Base-by-base conservation (phyloP, 108 stramenopile genomes). In the Cylindrotheca fusiformis region DNA sequence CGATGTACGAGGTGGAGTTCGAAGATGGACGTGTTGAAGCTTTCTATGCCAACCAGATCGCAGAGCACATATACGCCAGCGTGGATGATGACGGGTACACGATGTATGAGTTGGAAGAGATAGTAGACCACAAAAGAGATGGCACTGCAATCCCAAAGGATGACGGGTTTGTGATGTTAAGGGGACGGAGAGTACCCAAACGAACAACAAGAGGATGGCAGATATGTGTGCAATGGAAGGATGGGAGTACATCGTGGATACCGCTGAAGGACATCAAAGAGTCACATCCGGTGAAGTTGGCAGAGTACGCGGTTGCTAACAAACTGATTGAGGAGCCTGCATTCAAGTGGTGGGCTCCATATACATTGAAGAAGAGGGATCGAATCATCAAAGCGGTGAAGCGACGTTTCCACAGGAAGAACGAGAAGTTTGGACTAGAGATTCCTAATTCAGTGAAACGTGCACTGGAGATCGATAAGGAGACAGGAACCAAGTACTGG, bases 401-500 rank as follows among this genome's bases (percentile, higher is more conserved):
- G n/a, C n/a, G n/a, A n/a, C n/a, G n/a, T n/a, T n/a, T n/a, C n/a
- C n/a, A n/a, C n/a, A n/a, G n/a, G n/a, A n/a, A n/a, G n/a, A n/a
- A n/a, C n/a, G n/a, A n/a, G n/a, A n/a, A n/a, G n/a, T n/a, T n/a
- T n/a, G n/a, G n/a, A n/a, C n/a, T n/a, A n/a, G n/a, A n/a, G n/a
- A n/a, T n/a, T n/a, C n/a, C n/a, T n/a, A n/a, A n/a, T n/a, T n/a
- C n/a, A n/a, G n/a, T n/a, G 73, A 67, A n/a, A n/a, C n/a, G n/a
- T n/a, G n/a, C n/a, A n/a, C n/a, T n/a, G n/a, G n/a, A n/a, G n/a
- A n/a, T n/a, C n/a, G n/a, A n/a, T n/a, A n/a, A n/a, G n/a, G n/a
- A n/a, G n/a, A n/a, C n/a, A n/a, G n/a, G n/a, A n/a, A 82, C 63
- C 17, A 68, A 45, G 3, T 53, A 66, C 10, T 83, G 78, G 82